A percentile compares a stretch with the other conserved stretches of the same genome.
Conservation (phyloP, 305 asterid genomes). For the Nicotiana rustica region DNA sequence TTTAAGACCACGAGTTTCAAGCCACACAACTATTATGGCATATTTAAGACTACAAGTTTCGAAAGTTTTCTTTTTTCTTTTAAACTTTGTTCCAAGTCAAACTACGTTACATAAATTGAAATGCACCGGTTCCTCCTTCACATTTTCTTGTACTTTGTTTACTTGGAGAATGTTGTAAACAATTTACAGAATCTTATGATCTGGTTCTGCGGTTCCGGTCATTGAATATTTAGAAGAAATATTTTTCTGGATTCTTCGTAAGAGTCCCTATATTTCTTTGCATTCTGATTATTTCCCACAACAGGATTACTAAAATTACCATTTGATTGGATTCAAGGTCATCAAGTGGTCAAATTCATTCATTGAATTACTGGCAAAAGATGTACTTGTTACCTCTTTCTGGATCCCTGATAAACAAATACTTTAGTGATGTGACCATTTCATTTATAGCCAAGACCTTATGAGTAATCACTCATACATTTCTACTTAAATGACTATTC, state of each 20-base stretch:
- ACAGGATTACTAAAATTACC: not conserved
- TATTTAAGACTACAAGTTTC: too few species aligned
- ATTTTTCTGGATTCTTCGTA: not conserved
- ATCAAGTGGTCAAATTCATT: not conserved
- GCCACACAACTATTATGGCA: too few species aligned
- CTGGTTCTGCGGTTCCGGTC: not conserved
- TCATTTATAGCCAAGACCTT: not conserved
- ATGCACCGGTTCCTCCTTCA: not conserved
- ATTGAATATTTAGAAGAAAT: not conserved
- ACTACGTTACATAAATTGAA: not conserved
- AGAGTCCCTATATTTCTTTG: not conserved
- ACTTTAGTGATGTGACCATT: not conserved
- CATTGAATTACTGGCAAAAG: constrained; percentile 1
- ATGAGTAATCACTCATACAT: not conserved
- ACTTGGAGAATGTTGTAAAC: not conserved
- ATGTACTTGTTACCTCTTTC: not conserved
- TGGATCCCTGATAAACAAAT: not conserved
- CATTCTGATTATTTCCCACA: not conserved
- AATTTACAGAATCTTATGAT: not conserved
- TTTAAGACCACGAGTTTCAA: too few species aligned
- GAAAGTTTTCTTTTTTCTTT: too few species aligned
- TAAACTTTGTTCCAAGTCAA: too few species aligned
- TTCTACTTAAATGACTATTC: not conserved
- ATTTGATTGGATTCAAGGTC: not conserved
- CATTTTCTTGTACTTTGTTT: not conserved